phyloP scores from a whole-genome alignment of 176 grass and related monocot species.

The Thalia dealbata region DNA sequence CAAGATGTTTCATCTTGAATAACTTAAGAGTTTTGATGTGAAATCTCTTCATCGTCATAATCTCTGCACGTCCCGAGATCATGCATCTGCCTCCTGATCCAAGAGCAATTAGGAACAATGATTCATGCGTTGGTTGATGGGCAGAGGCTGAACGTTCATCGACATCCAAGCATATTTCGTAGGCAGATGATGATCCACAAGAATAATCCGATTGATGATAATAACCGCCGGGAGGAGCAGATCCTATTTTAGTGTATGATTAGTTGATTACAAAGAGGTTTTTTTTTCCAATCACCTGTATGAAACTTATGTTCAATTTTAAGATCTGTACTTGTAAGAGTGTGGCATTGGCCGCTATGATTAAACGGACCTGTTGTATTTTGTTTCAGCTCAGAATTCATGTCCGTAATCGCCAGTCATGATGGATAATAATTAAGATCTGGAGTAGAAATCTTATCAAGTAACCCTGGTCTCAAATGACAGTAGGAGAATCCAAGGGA shows the following conservation, averaged over 20 bases:
- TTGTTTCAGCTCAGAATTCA: too few species aligned
- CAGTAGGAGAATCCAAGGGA: too few species aligned
- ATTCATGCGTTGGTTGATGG: neutral
- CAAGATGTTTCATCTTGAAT: neutral
- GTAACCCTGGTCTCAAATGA: too few species aligned
- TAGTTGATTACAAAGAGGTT: neutral
- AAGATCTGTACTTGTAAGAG: neutral
- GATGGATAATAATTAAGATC: too few species aligned
- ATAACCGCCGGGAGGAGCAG: neutral
- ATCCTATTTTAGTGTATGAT: neutral
- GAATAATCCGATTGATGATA: neutral
- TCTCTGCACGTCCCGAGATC: too few species aligned
- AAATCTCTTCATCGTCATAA: neutral
- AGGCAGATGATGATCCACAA: neutral
- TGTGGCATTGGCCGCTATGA: neutral
- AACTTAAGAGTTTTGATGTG: neutral
- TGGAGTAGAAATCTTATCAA: too few species aligned
- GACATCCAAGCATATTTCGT: too few species aligned
- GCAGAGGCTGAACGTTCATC: neutral
- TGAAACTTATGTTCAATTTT: neutral
- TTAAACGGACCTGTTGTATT: too few species aligned
- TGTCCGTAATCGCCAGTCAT: too few species aligned
- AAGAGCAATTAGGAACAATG: neutral
- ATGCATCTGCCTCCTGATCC: too few species aligned
- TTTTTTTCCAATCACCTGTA: neutral